Base-by-base conservation (phyloP, 192 early-diverging fungal genomes). In the Umbelopsis sp. region DNA sequence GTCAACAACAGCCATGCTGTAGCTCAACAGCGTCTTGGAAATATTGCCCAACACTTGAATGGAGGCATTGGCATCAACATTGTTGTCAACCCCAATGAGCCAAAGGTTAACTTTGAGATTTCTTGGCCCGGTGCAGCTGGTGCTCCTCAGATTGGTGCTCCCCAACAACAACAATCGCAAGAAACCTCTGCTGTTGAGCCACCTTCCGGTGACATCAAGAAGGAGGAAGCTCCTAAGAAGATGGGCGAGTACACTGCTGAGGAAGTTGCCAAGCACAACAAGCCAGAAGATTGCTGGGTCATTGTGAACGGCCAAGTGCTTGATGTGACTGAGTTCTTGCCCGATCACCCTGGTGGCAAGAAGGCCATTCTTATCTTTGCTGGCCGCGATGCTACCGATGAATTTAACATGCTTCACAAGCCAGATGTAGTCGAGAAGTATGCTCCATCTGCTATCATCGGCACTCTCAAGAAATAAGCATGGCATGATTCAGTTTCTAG, bases 181-280 rank as follows among this genome's bases (percentile, higher is more conserved):
- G 73, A 23, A 49, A 64, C 82, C 4, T 50, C 78, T 52, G 80
- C 78, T 12, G 81, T 73, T 37, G 71, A 23, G 64, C 70, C 74
- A 10, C 75, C 75, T 23, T 55, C 78, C 16, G 68, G 77, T 48
- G 77, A 67, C n/a, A 15, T 25, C 49, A 70, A 55, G 66, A 78
- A 61, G 64, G 65, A 69, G 53, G 70, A 66, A 20, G 64, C 64
- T 44, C 50, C 73, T 71, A 66, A 76, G 46, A 78, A 75, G 68
- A 46, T 79, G 67, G 76, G 64, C 49, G 81, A 84, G 30, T 91
- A 90, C 73, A 86, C 88, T 35, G 25, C 37, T 16, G 91, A 82
- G n/a, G 93, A 95, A 51, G 91, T 95, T 13, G 88, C 90, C 48
- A 95, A 94, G 80, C 93, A 94, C 80, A 91, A 90, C 85, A 93